Evolutionary conservation across 2,329 filamentous ascomycete genomes (phyloP), one percentile per base, ranked within the genome.

Genomic region (Colletotrichum gigasporum): DNA sequence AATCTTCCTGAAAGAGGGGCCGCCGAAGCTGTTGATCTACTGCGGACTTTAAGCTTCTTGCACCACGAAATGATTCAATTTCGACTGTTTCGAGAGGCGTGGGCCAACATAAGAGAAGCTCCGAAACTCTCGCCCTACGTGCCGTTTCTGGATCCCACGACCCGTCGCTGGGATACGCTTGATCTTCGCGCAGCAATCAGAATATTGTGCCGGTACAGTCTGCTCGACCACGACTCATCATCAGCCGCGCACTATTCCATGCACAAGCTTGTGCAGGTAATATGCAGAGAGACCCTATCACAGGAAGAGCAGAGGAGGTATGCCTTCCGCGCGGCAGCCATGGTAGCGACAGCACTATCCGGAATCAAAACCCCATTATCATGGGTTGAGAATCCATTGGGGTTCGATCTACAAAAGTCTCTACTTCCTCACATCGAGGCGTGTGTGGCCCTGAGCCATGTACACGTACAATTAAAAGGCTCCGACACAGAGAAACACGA

Each of bases 221-320:
- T 48, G 9, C 20, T 57, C 5, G 20, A 28, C 22, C 22, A 10
- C 10, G n/a, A 18, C 10, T 24, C 42, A 2, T 34, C 18, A 32
- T 8, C n/a, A 2, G 8, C 18, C 3, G 14, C 22, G 7, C 22
- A 57, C 6, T 57, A 57, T 7, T 57, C 54, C 7, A 48, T 57
- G 14, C 20, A 47, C n/a, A 48, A n/a, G 11, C n/a, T 48, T 5
- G 22, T 57, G 4, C 41, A 57, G 1, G 48, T n/a, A 1, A 30
- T 37, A 10, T 57, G 41, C 32, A 57, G 32, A 22, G 32, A 57
- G 42, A 39, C 42, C 12, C n/a, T 57, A n/a, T 48, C 54, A 2
- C 2, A 2, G 3, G 41, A 28, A 1, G 42, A 48, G 6, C 22
- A 30, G 18, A 12, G 8, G 3, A 32, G 22, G 12, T 24, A 57